Percentiles rank a stretch among this genome's conserved stretches.
phyloP scores from a whole-genome alignment of 805 yeast genomes.

The Hanseniaspora mollemarum region DNA sequence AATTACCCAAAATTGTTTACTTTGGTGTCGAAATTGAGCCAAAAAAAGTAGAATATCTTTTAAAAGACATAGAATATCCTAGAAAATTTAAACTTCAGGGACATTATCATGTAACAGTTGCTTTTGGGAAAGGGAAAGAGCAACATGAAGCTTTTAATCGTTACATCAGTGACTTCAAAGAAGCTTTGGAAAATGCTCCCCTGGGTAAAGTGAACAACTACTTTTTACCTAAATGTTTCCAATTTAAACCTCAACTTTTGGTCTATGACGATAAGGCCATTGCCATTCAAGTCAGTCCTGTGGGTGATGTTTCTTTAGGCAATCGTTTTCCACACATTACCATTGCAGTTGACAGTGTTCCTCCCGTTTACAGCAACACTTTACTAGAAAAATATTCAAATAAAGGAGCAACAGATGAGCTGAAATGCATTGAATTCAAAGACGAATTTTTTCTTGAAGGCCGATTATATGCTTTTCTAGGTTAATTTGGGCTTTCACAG shows the following conservation, averaged over 20 bases:
- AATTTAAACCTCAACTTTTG: conserved; percentile 35
- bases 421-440: not conserved
- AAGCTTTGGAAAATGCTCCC: not conserved
- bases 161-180: not conserved
- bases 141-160: conserved; percentile 1
- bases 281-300: conserved; percentile 40
- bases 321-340: conserved; percentile 59
- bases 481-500: too few species aligned
- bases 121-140: conserved; percentile 16
- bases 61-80: conserved; percentile 17
- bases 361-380: conserved; percentile 45
- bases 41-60: conserved; percentile 14
- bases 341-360: conserved; percentile 38
- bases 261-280: conserved; percentile 42
- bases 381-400: conserved; percentile 23
- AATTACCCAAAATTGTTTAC: conserved; percentile 31
- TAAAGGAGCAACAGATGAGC: not conserved
- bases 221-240: not conserved
- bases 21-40: conserved; percentile 35
- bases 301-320: conserved; percentile 22
- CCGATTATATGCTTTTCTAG: not conserved
- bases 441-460: not conserved
- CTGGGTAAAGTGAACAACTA: not conserved
- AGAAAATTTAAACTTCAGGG: conserved; percentile 3
- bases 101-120: conserved; percentile 25